Evolutionary conservation across 345 rosid species (phyloP), one percentile per base, ranked within the genome.

Genomic region (Eucalyptus pauciflora): DNA sequence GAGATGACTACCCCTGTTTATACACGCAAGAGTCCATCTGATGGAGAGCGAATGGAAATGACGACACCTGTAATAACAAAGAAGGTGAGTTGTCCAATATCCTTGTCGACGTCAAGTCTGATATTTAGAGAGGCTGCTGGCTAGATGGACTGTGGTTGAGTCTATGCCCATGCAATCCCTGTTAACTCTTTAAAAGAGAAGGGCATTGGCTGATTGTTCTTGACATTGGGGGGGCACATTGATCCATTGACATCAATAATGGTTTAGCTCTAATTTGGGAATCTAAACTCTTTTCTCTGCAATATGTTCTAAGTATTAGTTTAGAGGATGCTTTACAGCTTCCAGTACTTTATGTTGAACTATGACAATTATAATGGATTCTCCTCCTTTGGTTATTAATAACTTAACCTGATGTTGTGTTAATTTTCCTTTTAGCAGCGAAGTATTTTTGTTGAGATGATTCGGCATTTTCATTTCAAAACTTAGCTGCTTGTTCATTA

Each of bases 1-100:
- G 98, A 96, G 91, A 97, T 97, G 99, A 96, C 97, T 5, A 97
- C 99, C 9, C 99, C 98, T 86, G 99, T 97, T 87, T 76, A 95
- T 87, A 96, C 98, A 11, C 94, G 95, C 48, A 95, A 93, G 92
- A 88, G 89, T 89, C 91, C 91, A 31, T 90, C 97, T 88, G 94
- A 86, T 91, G 99, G 99, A 52, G 93, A 96, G 89, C 95, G 90
- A 89, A 97, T 96, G 99, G 97, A 96, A 86, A 96, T 97, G 99
- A 96, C 99, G 15, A 94, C 97, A 85, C 98, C 99, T 29, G 99
- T 97, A 43, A 94, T 96, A 87, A 94, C 97, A 50, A 97, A 89
- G 90, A 94, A 92, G 99, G 99, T 95, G 88, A 90, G 64, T 60
- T 50, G 52, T 18, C 58, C 51, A 10, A 41, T 51, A 4, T 54